phyloP scores from a whole-genome alignment of 1,284 basidiomycete genomes.

The Peniophora sp. region DNA sequence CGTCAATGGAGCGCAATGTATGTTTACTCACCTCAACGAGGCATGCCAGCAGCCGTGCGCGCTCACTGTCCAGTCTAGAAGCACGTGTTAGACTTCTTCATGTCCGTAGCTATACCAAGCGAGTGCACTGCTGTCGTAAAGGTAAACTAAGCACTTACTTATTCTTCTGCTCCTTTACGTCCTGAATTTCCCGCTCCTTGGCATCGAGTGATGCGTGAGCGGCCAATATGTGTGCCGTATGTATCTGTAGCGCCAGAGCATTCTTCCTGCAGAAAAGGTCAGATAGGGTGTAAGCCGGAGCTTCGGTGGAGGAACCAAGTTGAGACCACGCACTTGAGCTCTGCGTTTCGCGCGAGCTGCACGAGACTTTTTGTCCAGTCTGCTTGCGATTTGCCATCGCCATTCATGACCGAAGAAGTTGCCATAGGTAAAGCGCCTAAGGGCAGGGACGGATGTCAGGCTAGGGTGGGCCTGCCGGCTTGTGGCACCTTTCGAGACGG shows the following conservation, averaged over 20 bases:
- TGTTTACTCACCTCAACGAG: constrained; percentile 48
- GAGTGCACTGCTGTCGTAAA: constrained; percentile 1
- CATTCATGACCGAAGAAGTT: constrained; percentile 3
- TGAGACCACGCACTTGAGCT: constrained; percentile 51
- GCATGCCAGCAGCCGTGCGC: constrained; percentile 52
- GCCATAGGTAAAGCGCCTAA: neutral
- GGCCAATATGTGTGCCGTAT: constrained; percentile 79
- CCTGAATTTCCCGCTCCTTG: constrained; percentile 68
- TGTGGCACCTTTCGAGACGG: neutral
- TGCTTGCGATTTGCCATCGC: constrained; percentile 54
- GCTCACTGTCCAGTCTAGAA: constrained; percentile 64
- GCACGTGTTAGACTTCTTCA: constrained; percentile 2
- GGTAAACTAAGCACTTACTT: constrained; percentile 38
- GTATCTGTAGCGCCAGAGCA: constrained; percentile 68
- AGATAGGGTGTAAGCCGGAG: neutral
- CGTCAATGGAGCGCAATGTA: neutral
- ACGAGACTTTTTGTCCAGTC: constrained; percentile 81
- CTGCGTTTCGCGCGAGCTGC: constrained; percentile 73
- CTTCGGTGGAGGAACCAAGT: neutral
- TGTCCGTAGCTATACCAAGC: constrained; percentile 1
- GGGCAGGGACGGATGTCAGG: neutral
- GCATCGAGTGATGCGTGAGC: constrained; percentile 69
- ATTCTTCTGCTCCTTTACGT: constrained; percentile 73
- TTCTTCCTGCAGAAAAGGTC: constrained; percentile 49
- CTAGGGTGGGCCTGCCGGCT: too few relatives aligned